Conservation (phyloP, 1,284 basidiomycete species). For the Lignosus rhinocerotis region DNA sequence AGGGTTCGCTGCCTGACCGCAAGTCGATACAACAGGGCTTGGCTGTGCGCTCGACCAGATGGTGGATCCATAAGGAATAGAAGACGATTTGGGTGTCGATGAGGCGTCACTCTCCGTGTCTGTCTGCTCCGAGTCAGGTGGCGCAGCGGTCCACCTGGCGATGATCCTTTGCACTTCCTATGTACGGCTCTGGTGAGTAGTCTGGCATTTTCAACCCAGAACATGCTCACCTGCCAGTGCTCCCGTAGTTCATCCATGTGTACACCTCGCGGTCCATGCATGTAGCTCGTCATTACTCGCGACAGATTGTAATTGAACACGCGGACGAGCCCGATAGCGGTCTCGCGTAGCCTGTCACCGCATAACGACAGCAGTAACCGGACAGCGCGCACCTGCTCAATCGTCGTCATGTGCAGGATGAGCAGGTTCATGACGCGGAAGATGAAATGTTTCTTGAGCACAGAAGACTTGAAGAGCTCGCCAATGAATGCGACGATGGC, state of each 20-base stretch:
- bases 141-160: background rate
- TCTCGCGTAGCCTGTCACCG: conserved; percentile 14
- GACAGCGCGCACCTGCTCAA: conserved; percentile 35
- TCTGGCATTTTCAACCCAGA: background rate
- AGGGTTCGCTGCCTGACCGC: too few relatives aligned
- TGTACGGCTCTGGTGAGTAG: background rate
- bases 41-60: too few relatives aligned
- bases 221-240: background rate
- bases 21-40: too few relatives aligned
- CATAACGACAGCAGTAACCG: conserved; percentile 30
- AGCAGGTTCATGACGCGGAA: conserved; percentile 31
- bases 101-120: too few relatives aligned
- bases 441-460: conserved; percentile 29
- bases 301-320: background rate
- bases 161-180: background rate
- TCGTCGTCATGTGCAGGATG: conserved; percentile 25
- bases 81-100: too few relatives aligned
- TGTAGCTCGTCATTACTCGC: background rate
- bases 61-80: too few relatives aligned
- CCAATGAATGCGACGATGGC: conserved; percentile 34
- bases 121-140: background rate
- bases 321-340: background rate
- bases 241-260: too few relatives aligned
- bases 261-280: background rate
- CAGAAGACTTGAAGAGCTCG: conserved; percentile 31